These are phyloP conservation scores for Hymenoscyphus fructigenus DNA, from an alignment of 2,329 filamentous ascomycete genomes.

Conservation along the genomic window DNA sequence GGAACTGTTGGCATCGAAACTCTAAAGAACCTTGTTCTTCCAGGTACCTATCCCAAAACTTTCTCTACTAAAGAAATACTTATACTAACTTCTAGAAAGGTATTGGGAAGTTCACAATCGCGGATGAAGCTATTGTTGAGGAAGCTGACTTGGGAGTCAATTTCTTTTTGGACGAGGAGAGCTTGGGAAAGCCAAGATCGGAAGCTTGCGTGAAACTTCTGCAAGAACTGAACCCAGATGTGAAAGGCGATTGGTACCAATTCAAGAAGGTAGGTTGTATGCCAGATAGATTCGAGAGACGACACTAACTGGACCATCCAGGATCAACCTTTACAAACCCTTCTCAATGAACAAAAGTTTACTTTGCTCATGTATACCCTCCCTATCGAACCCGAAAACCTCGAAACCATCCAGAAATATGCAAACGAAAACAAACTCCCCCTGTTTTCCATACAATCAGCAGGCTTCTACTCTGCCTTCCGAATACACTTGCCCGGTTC, in stretches of 20 bases:
- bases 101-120: slow-evolving; percentile 88
- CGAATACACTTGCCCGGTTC: slow-evolving; percentile 73
- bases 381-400: slow-evolving; percentile 53
- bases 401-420: slow-evolving; percentile 50
- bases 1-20: slow-evolving; percentile 88
- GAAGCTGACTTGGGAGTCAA: slow-evolving; percentile 90
- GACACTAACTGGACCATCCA: slow-evolving; percentile 7
- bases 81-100: slow-evolving; percentile 46
- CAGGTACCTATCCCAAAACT: slow-evolving; percentile 51
- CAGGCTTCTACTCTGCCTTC: slow-evolving; percentile 90
- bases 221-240: slow-evolving; percentile 89
- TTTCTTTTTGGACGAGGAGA: slow-evolving; percentile 86
- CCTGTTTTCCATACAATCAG: slow-evolving; percentile 79
- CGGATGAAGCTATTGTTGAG: slow-evolving; percentile 73
- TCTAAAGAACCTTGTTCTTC: slow-evolving; percentile 94
- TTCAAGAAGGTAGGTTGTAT: slow-evolving; percentile 42
- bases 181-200: slow-evolving; percentile 74
- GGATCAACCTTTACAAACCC: slow-evolving; percentile 32
- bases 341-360: slow-evolving; percentile 43
- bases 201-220: slow-evolving; percentile 75
- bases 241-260: slow-evolving; percentile 70
- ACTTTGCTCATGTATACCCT: slow-evolving; percentile 62
- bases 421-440: slow-evolving; percentile 63
- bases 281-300: background rate
- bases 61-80: slow-evolving; percentile 10